Evolutionary conservation across 345 rosid species (phyloP).

Genomic region (Durio zibethinus): DNA sequence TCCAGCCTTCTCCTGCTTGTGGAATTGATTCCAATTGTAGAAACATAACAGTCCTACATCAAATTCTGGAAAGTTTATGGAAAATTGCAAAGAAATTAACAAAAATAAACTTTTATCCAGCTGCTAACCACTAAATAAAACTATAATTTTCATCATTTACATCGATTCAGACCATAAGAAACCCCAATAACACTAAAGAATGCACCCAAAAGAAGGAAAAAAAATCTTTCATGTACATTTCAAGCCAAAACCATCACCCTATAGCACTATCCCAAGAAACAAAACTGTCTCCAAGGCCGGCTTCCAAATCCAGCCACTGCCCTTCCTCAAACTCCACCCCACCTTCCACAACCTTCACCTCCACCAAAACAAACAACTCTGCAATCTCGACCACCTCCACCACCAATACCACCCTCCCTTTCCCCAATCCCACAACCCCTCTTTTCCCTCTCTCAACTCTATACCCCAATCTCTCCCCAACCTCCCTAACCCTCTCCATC

Average conservation of each 20-base stretch:
- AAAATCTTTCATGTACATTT: background rate
- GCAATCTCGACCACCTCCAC: conserved; percentile 52
- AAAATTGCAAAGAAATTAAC: background rate
- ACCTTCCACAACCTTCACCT: conserved; percentile 48
- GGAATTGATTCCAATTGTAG: background rate
- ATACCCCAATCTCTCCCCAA: conserved; percentile 69
- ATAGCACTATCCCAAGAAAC: conserved; percentile 50
- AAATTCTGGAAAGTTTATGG: background rate
- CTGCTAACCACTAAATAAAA: background rate
- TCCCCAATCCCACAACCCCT: conserved; percentile 54
- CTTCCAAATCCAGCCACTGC: conserved; percentile 59
- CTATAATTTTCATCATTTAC: background rate
- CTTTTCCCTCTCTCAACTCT: conserved; percentile 56
- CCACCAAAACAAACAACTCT: conserved; percentile 50
- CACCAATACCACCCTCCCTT: conserved; percentile 45
- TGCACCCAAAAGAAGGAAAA: background rate
- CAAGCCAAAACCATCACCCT: background rate
- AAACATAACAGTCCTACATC: background rate
- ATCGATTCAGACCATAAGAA: background rate
- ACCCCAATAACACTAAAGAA: background rate
- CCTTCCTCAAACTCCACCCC: conserved; percentile 46
- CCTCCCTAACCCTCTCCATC: conserved; percentile 48
- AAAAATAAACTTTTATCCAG: background rate
- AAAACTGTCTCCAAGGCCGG: conserved; percentile 61
- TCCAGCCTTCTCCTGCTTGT: background rate